Percentiles rank a stretch among this genome's conserved stretches.
Evolutionary conservation across 768 basidiomycete genomes (phyloP).

Genomic region (Inosperma sp.): DNA sequence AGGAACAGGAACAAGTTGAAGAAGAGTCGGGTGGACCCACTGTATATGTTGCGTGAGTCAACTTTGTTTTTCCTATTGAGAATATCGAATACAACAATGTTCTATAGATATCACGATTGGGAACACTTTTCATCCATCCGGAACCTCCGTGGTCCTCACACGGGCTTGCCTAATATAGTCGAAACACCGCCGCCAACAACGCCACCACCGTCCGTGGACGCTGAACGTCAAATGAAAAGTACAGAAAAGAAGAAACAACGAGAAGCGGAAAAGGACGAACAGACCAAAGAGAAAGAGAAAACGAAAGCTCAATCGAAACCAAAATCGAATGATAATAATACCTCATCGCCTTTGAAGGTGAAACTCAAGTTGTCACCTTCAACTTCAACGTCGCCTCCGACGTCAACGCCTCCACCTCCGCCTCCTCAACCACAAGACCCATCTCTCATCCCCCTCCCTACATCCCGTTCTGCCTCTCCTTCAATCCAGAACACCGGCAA

Average conservation of each 20-base stretch:
- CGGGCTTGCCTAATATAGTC: constrained; percentile 60
- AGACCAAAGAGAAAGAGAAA: constrained; percentile 16
- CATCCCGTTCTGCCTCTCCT: constrained; percentile 23
- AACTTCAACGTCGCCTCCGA: constrained; percentile 14
- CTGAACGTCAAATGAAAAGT: neutral
- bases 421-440: constrained; percentile 12
- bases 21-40: constrained; percentile 31
- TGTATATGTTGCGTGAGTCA: constrained; percentile 80
- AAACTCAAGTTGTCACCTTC: constrained; percentile 24
- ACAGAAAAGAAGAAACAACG: constrained; percentile 24
- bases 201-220: constrained; percentile 2
- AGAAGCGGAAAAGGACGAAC: constrained; percentile 22
- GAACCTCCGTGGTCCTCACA: constrained; percentile 78
- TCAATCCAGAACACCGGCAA: constrained; percentile 11
- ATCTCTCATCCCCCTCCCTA: constrained; percentile 20
- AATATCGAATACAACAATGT: constrained; percentile 2
- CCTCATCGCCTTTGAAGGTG: constrained; percentile 8
- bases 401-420: constrained; percentile 9
- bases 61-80: neutral
- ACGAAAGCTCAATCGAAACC: constrained; percentile 17
- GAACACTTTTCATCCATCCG: constrained; percentile 95
- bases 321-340: neutral
- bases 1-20: constrained; percentile 17
- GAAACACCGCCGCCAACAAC: constrained; percentile 37
- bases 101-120: constrained; percentile 80